Evolutionary conservation across 441 rosid genomes (phyloP), one percentile per base, ranked within the genome.

Genomic region (Aleurites moluccanus): DNA sequence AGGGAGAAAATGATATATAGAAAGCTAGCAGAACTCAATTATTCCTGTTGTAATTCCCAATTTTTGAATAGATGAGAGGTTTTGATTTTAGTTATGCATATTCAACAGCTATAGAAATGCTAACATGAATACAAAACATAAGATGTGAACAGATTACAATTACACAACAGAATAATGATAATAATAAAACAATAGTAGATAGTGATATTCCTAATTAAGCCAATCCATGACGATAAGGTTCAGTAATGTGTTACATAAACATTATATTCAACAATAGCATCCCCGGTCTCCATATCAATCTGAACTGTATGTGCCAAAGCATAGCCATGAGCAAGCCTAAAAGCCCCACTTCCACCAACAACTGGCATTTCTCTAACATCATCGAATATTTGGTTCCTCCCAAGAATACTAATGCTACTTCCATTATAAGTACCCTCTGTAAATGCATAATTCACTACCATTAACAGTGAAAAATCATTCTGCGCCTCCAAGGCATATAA

Each of bases 311-410:
- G 77, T 1, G 92, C 96, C 85, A 84, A 83, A 0, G 88, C 92
- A 68, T 86, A 88, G 52, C 94, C 97, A 20, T 87, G 85, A 38
- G 91, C 91, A 60, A 88, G 88, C 78, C 92, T 87, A 80, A 91
- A 92, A n/a, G 79, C 70, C 40, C 96, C 89, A 69, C 83, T 87
- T 7, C 94, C 91, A 28, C 94, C 92, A 23, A 90, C 80, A 35
- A 91, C 75, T 28, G 94, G 92, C 81, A 89, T 77, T 81, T 89
- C 97, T 35, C 93, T 86, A 9, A 81, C 81, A 30, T 75, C 65
- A 2, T 81, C 72, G 3, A 84, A 13, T 13, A 85, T 72, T 0
- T 74, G 28, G 77, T 91, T 89, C 50, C 88, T 81, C 11, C 93
- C 92, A 47, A 92, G 82, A 61, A 89, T 76, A 61, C 89, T 78